phyloP scores from a whole-genome alignment of 805 yeast species.

The Candida sakaeoensis region DNA sequence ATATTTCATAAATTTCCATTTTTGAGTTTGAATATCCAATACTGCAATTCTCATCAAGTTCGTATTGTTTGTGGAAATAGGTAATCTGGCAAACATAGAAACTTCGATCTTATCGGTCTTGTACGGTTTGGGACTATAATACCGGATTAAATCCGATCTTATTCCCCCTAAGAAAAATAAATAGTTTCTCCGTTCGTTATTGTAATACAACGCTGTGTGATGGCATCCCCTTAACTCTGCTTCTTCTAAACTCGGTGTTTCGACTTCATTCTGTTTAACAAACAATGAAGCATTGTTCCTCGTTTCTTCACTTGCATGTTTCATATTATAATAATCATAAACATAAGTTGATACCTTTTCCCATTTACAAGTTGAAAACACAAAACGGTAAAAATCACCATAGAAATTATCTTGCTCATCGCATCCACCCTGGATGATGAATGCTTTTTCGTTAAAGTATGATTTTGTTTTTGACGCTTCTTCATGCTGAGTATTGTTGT shows the following conservation, averaged over 20 bases:
- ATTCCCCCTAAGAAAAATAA: conserved; percentile 40
- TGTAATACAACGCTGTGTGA: conserved; percentile 33
- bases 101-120: conserved; percentile 33
- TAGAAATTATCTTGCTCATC: conserved; percentile 25
- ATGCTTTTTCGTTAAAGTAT: conserved; percentile 25
- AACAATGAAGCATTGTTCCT: conserved; percentile 27
- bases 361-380: conserved; percentile 34
- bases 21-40: conserved; percentile 36
- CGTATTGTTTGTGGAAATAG: conserved; percentile 23
- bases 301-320: conserved; percentile 17
- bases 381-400: conserved; percentile 31
- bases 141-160: conserved; percentile 32
- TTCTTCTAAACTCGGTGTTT: conserved; percentile 26
- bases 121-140: conserved; percentile 27
- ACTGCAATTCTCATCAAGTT: conserved; percentile 31
- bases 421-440: conserved; percentile 41
- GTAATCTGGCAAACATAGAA: conserved; percentile 27
- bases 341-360: conserved; percentile 28
- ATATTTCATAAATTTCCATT: conserved; percentile 37
- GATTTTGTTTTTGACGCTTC: conserved; percentile 12
- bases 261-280: conserved; percentile 22
- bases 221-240: conserved; percentile 43
- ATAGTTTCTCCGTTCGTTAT: conserved; percentile 30
- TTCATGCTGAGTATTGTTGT: neutral
- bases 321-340: conserved; percentile 29